A percentile compares a stretch with the other conserved stretches of the same genome.
Conservation (phyloP, 2,329 filamentous ascomycete genomes). For the Setomelanomma holmii region DNA sequence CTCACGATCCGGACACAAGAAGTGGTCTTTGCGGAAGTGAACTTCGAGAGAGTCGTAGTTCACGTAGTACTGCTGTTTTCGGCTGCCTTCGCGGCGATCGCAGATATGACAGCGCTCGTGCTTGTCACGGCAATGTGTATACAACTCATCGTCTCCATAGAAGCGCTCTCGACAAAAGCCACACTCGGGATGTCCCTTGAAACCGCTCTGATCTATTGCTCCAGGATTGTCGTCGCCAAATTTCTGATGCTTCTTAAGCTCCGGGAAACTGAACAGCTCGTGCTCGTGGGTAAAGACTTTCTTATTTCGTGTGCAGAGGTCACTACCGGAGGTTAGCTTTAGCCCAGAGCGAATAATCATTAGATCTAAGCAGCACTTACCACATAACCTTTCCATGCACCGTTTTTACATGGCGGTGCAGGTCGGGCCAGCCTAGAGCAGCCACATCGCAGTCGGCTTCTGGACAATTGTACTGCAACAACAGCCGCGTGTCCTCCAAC, state of each 20-base stretch:
- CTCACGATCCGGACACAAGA: conserved; percentile 80
- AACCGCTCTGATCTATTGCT: conserved; percentile 89
- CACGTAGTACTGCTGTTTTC: conserved; percentile 86
- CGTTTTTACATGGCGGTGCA: conserved; percentile 81
- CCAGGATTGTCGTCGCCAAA: conserved; percentile 91
- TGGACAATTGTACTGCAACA: conserved; percentile 94
- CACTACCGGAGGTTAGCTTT: conserved; percentile 55
- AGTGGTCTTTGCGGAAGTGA: conserved; percentile 90
- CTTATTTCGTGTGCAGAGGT: conserved; percentile 91
- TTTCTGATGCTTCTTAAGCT: conserved; percentile 86
- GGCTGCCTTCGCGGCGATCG: conserved; percentile 68
- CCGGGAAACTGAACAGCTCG: conserved; percentile 82
- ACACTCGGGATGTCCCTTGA: conserved; percentile 94
- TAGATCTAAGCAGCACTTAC: conserved; percentile 56
- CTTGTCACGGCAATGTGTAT: conserved; percentile 88
- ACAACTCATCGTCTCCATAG: conserved; percentile 95
- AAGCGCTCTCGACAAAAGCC: conserved; percentile 91
- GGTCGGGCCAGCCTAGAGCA: conserved; percentile 79
- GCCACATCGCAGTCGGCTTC: conserved; percentile 84
- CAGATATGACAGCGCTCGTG: conserved; percentile 97
- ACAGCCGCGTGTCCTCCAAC: conserved; percentile 84
- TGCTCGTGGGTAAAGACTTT: conserved; percentile 99
- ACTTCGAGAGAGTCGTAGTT: conserved; percentile 86
- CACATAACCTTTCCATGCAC: conserved; percentile 88
- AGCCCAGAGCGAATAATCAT: neutral